phyloP scores from a whole-genome alignment of 2,329 filamentous ascomycete species.

The Pseudogymnoascus sp. region DNA sequence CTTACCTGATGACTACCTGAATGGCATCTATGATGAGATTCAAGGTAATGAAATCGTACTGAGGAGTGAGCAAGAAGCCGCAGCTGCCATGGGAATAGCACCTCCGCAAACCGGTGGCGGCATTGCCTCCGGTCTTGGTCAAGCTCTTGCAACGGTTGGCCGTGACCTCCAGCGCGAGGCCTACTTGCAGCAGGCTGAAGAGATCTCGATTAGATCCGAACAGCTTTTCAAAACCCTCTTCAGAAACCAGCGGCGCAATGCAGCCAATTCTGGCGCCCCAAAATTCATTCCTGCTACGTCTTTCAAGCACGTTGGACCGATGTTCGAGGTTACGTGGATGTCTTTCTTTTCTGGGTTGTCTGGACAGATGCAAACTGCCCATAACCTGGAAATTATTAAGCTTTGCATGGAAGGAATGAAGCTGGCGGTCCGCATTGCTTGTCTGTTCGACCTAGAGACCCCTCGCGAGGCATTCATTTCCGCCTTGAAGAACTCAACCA shows the following conservation, averaged over 20 bases:
- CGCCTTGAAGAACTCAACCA: conserved; percentile 86
- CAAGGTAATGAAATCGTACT: conserved; percentile 86
- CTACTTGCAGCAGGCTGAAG: conserved; percentile 89
- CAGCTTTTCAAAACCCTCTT: conserved; percentile 93
- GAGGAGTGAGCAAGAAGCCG: conserved; percentile 82
- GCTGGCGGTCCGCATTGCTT: conserved; percentile 86
- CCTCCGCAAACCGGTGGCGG: conserved; percentile 55
- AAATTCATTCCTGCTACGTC: conserved; percentile 89
- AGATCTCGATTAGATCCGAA: conserved; percentile 67
- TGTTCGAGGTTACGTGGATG: conserved; percentile 99
- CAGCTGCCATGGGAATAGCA: conserved; percentile 65
- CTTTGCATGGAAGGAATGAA: conserved; percentile 94
- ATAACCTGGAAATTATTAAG: conserved; percentile 86
- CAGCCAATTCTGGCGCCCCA: conserved; percentile 51
- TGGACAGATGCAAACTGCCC: conserved; percentile 84
- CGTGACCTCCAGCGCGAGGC: conserved; percentile 88
- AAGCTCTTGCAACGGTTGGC: conserved; percentile 85
- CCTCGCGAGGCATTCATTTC: conserved; percentile 91
- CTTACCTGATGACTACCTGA: conserved; percentile 85
- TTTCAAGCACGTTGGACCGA: conserved; percentile 89
- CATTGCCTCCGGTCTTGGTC: conserved; percentile 74
- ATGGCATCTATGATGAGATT: conserved; percentile 88
- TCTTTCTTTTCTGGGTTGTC: conserved; percentile 93
- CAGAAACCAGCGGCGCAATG: conserved; percentile 77
- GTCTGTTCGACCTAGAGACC: conserved; percentile 88